Evolutionary conservation across 163 green algal genomes (phyloP).

Genomic region (Scenedesmus sp.): DNA sequence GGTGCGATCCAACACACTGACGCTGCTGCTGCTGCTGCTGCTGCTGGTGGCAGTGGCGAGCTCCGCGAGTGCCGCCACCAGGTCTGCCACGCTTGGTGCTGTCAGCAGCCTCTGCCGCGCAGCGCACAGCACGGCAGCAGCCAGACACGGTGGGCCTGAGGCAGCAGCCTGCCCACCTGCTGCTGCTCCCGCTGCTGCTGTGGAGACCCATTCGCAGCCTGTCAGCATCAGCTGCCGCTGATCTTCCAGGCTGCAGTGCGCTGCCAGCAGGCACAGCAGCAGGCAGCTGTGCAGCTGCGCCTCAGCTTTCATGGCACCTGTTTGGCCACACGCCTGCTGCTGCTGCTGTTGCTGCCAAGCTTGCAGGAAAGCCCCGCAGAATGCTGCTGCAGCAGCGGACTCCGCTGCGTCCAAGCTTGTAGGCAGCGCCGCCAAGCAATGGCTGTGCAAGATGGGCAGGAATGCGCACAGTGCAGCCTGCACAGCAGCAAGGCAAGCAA

Average conservation of each 20-base stretch:
- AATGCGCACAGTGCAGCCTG: background rate
- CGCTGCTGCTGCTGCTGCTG: too few relatives aligned
- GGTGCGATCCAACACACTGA: slow-evolving; percentile 2
- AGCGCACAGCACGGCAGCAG: slow-evolving; percentile 29
- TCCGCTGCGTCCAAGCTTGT: background rate
- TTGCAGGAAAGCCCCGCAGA: background rate
- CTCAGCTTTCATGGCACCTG: too few relatives aligned
- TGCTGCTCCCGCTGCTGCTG: slow-evolving; percentile 31
- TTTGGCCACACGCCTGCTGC: too few relatives aligned
- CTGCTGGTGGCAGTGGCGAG: background rate
- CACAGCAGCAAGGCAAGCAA: background rate
- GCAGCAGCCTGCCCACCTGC: background rate
- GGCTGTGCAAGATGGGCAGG: slow-evolving; percentile 6
- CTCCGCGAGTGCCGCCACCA: background rate
- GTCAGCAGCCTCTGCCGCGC: slow-evolving; percentile 13
- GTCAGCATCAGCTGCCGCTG: slow-evolving; percentile 33
- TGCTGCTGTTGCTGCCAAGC: slow-evolving; percentile 48
- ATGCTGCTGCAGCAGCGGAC: slow-evolving; percentile 42
- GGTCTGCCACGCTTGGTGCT: background rate
- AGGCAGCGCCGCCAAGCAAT: slow-evolving; percentile 31
- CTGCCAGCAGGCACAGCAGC: slow-evolving; percentile 1
- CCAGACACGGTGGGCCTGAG: slow-evolving; percentile 2
- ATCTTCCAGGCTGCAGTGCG: slow-evolving; percentile 29
- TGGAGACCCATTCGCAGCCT: slow-evolving; percentile 30
- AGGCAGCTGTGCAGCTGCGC: slow-evolving; percentile 19